phyloP scores from a whole-genome alignment of 495 filamentous ascomycete genomes.

The Hyphodiscus hymeniophilus region DNA sequence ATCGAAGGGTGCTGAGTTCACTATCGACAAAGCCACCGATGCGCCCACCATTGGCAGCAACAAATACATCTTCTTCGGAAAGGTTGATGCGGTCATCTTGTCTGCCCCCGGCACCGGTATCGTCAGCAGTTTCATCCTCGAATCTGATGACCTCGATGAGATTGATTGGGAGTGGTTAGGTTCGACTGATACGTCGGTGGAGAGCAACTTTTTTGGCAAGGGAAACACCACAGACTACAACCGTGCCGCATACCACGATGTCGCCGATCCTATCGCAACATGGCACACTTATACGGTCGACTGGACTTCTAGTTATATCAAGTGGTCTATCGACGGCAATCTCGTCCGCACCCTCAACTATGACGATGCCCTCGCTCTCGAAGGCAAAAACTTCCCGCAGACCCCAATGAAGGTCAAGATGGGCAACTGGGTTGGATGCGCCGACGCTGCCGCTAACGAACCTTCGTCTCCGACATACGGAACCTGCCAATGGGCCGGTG shows the following conservation, averaged over 20 bases:
- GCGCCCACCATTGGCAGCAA: slow-evolving; percentile 60
- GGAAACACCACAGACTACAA: slow-evolving; percentile 66
- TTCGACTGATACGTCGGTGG: slow-evolving; percentile 53
- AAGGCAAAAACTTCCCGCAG: slow-evolving; percentile 72
- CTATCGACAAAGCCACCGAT: slow-evolving; percentile 37
- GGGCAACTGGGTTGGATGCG: slow-evolving; percentile 57
- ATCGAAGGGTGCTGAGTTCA: slow-evolving; percentile 18
- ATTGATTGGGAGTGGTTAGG: slow-evolving; percentile 88
- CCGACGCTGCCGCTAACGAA: slow-evolving; percentile 43
- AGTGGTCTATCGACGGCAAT: slow-evolving; percentile 73
- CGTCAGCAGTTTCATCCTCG: slow-evolving; percentile 76
- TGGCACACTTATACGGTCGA: slow-evolving; percentile 88
- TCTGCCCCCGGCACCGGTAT: slow-evolving; percentile 65
- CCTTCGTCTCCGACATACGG: slow-evolving; percentile 60
- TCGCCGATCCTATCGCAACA: slow-evolving; percentile 52
- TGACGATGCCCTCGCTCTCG: slow-evolving; percentile 39
- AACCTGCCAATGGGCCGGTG: slow-evolving; percentile 83
- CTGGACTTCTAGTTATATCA: slow-evolving; percentile 68
- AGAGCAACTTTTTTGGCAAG: slow-evolving; percentile 94
- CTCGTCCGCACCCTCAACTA: slow-evolving; percentile 61
- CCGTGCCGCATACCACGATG: slow-evolving; percentile 62
- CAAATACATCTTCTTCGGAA: slow-evolving; percentile 78
- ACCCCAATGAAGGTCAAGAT: slow-evolving; percentile 83
- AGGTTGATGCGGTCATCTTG: slow-evolving; percentile 62
- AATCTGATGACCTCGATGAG: slow-evolving; percentile 89